These are phyloP conservation scores for Arxiozyma bovina DNA, from an alignment of 1,139 yeast species.

Conservation along the genomic window DNA sequence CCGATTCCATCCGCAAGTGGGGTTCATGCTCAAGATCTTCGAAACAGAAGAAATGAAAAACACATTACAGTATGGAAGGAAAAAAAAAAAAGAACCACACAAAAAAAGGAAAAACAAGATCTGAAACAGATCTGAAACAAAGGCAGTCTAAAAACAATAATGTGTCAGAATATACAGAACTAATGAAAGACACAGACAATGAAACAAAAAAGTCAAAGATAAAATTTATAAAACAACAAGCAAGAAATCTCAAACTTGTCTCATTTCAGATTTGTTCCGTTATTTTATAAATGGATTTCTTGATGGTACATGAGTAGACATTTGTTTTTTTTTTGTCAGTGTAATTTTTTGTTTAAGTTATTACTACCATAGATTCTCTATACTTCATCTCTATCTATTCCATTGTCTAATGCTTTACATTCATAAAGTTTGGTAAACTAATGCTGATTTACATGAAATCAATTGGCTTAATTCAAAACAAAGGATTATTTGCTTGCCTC, in stretches of 20 bases:
- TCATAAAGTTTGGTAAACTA: neutral
- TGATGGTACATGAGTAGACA: neutral
- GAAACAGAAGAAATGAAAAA: neutral
- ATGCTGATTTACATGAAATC: neutral
- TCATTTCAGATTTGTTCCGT: neutral
- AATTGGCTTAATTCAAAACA: neutral
- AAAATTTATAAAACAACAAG: neutral
- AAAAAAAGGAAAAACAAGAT: neutral
- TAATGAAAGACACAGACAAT: neutral
- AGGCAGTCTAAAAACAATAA: neutral
- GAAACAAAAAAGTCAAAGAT: neutral
- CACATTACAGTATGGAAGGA: neutral
- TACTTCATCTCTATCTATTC: neutral
- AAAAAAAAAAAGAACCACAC: neutral
- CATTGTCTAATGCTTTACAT: neutral
- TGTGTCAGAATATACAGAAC: neutral
- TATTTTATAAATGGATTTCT: neutral
- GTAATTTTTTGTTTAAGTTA: neutral
- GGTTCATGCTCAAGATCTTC: neutral
- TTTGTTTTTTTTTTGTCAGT: neutral
- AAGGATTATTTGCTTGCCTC: neutral
- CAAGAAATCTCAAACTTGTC: neutral
- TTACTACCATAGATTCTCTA: neutral
- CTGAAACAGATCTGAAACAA: constrained; percentile 4
- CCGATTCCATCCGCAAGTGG: neutral